A percentile compares a stretch with the other conserved stretches of the same genome.
phyloP scores from a whole-genome alignment of 176 grass and related monocot genomes.

The Areca catechu region DNA sequence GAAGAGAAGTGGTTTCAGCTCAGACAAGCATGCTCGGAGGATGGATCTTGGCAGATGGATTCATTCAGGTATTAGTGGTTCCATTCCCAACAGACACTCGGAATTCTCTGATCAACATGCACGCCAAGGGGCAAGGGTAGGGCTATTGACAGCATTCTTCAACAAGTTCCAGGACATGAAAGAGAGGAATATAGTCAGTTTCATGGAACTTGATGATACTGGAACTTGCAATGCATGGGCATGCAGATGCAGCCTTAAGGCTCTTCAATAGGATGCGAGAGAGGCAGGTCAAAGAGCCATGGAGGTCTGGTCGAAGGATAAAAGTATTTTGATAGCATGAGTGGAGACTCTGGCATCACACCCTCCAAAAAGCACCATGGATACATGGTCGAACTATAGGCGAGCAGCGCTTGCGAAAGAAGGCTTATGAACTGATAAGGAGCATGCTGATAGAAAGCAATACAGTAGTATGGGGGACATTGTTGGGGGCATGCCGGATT shows the following conservation, averaged over 20 bases:
- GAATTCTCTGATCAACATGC: slow-evolving; percentile 21
- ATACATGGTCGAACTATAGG: slow-evolving; percentile 13
- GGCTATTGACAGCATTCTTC: not conserved
- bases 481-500: slow-evolving; percentile 10
- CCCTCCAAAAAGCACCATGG: slow-evolving; percentile 12
- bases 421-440: slow-evolving; percentile 10
- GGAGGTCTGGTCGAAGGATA: slow-evolving; percentile 12
- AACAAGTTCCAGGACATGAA: slow-evolving; percentile 6
- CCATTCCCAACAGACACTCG: not conserved
- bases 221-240: slow-evolving; percentile 16
- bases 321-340: slow-evolving; percentile 15
- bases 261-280: slow-evolving; percentile 15
- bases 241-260: not conserved
- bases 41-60: slow-evolving; percentile 19
- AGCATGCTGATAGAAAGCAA: slow-evolving; percentile 11
- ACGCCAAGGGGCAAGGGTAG: slow-evolving; percentile 9
- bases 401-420: not conserved
- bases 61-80: not conserved
- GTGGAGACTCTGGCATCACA: not conserved
- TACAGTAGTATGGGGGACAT: slow-evolving; percentile 15
- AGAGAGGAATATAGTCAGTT: slow-evolving; percentile 11
- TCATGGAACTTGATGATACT: slow-evolving; percentile 20
- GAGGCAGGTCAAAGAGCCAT: not conserved
- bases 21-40: slow-evolving; percentile 10
- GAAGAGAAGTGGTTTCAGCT: not conserved